Conservation (phyloP, 2,329 filamentous ascomycete genomes). For the Macroventuria anomochaeta region DNA sequence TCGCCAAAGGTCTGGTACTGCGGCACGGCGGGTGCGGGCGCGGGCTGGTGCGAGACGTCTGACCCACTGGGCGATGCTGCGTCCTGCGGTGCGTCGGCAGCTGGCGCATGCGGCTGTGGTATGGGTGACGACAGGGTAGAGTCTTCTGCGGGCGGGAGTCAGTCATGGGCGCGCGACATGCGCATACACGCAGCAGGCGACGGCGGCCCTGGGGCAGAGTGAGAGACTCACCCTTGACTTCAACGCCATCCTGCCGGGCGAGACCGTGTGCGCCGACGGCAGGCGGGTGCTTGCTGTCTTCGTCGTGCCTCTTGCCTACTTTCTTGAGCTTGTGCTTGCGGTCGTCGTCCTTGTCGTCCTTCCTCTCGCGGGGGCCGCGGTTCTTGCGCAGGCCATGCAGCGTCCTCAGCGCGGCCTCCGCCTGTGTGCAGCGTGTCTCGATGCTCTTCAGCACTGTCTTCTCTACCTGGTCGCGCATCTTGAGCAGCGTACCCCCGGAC, state of each 20-base stretch:
- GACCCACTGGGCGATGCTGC: conserved; percentile 67
- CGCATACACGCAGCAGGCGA: too few species aligned
- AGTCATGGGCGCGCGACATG: conserved; percentile 10
- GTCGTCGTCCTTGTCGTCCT: conserved; percentile 57
- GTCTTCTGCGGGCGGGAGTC: conserved; percentile 35
- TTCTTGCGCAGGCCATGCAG: conserved; percentile 71
- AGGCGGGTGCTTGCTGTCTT: conserved; percentile 66
- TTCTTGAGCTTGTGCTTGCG: conserved; percentile 57
- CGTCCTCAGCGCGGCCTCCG: conserved; percentile 76
- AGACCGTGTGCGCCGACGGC: conserved; percentile 68
- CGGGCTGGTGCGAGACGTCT: conserved; percentile 64
- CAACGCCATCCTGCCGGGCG: conserved; percentile 68
- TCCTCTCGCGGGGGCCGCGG: conserved; percentile 59
- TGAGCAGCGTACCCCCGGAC: conserved; percentile 68
- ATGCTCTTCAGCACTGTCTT: conserved; percentile 55
- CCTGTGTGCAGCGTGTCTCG: conserved; percentile 65
- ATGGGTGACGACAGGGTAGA: conserved; percentile 50
- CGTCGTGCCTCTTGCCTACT: conserved; percentile 80
- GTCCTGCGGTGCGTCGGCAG: conserved; percentile 65
- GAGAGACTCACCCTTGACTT: conserved; percentile 33
- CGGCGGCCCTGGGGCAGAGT: too few species aligned
- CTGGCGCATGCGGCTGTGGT: conserved; percentile 54
- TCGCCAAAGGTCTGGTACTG: conserved; percentile 90
- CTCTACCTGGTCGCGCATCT: conserved; percentile 70
- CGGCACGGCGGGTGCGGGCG: conserved; percentile 66